Evolutionary conservation across 306 rosid genomes (phyloP).

Genomic region (Vicia villosa): DNA sequence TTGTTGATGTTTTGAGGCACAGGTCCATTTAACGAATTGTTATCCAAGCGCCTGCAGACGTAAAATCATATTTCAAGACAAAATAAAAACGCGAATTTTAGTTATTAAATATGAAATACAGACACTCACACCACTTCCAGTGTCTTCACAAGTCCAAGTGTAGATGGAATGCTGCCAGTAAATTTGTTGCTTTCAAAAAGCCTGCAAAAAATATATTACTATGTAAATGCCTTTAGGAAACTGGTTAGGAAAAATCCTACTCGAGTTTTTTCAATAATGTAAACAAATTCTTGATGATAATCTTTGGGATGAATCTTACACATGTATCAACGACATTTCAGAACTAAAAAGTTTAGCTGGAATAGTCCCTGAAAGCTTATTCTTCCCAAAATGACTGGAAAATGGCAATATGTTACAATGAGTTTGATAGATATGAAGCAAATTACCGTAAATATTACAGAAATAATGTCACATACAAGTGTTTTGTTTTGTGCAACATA

Average conservation of each 20-base stretch:
- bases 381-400: constrained; percentile 68
- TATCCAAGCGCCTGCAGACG: constrained; percentile 59
- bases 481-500: constrained; percentile 40
- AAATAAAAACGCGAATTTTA: neutral
- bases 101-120: constrained; percentile 13
- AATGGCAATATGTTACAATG: constrained; percentile 27
- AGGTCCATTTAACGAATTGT: constrained; percentile 44
- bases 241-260: neutral
- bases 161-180: constrained; percentile 58
- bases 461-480: constrained; percentile 45
- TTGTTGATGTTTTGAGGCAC: constrained; percentile 53
- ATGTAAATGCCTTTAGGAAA: neutral
- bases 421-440: neutral
- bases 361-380: constrained; percentile 56
- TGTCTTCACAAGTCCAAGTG: constrained; percentile 53
- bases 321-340: constrained; percentile 55
- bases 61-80: constrained; percentile 23
- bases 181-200: constrained; percentile 59
- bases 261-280: neutral
- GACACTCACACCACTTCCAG: constrained; percentile 72
- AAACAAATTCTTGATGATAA: constrained; percentile 10
- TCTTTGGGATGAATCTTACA: constrained; percentile 48
- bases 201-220: constrained; percentile 45
- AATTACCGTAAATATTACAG: neutral
- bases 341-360: constrained; percentile 61